Evolutionary conservation across 345 rosid species (phyloP).

Genomic region (Eucalyptus rudis): DNA sequence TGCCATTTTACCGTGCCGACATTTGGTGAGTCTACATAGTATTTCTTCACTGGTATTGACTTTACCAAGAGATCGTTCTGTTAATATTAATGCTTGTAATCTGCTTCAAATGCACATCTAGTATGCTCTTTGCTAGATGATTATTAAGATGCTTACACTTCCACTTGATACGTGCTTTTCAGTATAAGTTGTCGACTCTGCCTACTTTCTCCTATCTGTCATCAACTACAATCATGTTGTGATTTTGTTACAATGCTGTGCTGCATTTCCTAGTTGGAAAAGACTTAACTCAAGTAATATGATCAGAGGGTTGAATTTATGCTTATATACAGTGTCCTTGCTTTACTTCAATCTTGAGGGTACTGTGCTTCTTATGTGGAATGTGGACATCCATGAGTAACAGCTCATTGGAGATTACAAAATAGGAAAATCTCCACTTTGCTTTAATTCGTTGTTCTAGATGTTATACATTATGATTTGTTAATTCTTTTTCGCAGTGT

Average conservation of each 20-base stretch:
- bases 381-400: neutral
- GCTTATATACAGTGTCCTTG: neutral
- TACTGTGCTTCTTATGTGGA: neutral
- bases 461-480: neutral
- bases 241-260: neutral
- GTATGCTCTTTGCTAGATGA: neutral
- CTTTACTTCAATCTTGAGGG: neutral
- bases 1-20: constrained; percentile 30
- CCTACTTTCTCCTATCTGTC: neutral
- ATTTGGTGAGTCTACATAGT: constrained; percentile 19
- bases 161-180: neutral
- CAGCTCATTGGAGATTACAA: neutral
- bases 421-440: neutral
- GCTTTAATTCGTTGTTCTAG: neutral
- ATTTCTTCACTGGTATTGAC: neutral
- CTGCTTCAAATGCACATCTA: neutral
- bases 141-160: neutral
- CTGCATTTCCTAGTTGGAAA: neutral
- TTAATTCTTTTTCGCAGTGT: constrained; percentile 34
- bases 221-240: neutral
- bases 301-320: neutral
- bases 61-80: neutral
- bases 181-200: neutral
- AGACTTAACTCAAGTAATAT: neutral
- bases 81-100: neutral